Percentiles rank a stretch among this genome's conserved stretches.
Evolutionary conservation across 129 eudicot species (phyloP).

Genomic region (Helianthus annuus): DNA sequence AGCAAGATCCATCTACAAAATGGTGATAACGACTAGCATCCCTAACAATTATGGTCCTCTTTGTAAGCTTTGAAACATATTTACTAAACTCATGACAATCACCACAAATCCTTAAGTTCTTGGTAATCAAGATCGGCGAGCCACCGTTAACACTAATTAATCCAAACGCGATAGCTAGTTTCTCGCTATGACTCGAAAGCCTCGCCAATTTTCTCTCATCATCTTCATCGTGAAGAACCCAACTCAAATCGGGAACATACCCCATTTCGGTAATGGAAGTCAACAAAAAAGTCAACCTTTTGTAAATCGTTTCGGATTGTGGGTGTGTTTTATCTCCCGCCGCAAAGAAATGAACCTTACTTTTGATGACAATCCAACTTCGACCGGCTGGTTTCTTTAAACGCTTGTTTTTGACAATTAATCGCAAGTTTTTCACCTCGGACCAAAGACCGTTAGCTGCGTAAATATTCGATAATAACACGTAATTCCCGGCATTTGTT

Average conservation of each 20-base stretch:
- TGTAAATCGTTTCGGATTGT: conserved; percentile 35
- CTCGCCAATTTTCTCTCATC: conserved; percentile 46
- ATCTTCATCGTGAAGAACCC: conserved; percentile 61
- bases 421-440: conserved; percentile 45
- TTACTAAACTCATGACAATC: conserved; percentile 56
- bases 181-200: conserved; percentile 54
- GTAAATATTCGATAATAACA: conserved; percentile 55
- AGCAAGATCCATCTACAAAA: conserved; percentile 48
- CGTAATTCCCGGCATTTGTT: conserved; percentile 57
- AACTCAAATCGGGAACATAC: conserved; percentile 57
- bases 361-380: conserved; percentile 60
- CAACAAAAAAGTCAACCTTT: conserved; percentile 45
- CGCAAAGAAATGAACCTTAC: conserved; percentile 44
- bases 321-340: conserved; percentile 58
- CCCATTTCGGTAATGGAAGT: conserved; percentile 39
- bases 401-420: conserved; percentile 38
- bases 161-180: conserved; percentile 53
- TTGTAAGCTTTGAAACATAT: conserved; percentile 38
- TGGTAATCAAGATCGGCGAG: conserved; percentile 40
- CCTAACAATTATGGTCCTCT: conserved; percentile 45
- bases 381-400: conserved; percentile 56
- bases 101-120: conserved; percentile 61
- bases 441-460: conserved; percentile 62
- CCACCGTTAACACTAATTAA: conserved; percentile 35
- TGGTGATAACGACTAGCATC: conserved; percentile 59